Conservation (phyloP, 2,329 filamentous ascomycete species). For the Xylaria sp. region DNA sequence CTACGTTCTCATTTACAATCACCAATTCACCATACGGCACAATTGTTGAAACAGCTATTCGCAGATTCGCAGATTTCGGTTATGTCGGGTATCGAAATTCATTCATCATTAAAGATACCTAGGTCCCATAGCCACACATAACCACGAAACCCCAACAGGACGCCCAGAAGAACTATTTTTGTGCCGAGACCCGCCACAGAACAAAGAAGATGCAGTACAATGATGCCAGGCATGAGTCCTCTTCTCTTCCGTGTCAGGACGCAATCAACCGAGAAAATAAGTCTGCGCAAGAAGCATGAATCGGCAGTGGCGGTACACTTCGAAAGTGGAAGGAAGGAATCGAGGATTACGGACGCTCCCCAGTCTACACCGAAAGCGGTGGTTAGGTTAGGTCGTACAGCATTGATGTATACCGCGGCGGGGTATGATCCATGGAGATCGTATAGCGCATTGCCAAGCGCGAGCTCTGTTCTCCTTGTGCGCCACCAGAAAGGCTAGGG, state of each 20-base stretch:
- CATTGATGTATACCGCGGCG: neutral
- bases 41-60: neutral
- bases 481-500: constrained; percentile 6
- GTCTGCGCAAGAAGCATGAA: neutral
- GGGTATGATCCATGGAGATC: neutral
- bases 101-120: constrained; percentile 34
- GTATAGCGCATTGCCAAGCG: constrained; percentile 27
- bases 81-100: constrained; percentile 31
- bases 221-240: constrained; percentile 17
- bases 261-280: neutral
- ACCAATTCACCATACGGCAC: neutral
- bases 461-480: constrained; percentile 13
- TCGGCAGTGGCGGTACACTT: constrained; percentile 4
- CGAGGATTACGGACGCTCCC: constrained; percentile 7
- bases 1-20: neutral
- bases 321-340: constrained; percentile 1
- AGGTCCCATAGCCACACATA: constrained; percentile 1
- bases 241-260: neutral
- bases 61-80: neutral
- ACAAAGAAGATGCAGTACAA: constrained; percentile 28
- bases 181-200: constrained; percentile 19
- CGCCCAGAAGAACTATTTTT: constrained; percentile 20
- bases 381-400: constrained; percentile 22
- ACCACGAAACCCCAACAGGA: constrained; percentile 10
- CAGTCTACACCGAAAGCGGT: constrained; percentile 19